Evolutionary conservation across 73 alveolate genomes (phyloP).

Genomic region (Tetrahymena elliotti): DNA sequence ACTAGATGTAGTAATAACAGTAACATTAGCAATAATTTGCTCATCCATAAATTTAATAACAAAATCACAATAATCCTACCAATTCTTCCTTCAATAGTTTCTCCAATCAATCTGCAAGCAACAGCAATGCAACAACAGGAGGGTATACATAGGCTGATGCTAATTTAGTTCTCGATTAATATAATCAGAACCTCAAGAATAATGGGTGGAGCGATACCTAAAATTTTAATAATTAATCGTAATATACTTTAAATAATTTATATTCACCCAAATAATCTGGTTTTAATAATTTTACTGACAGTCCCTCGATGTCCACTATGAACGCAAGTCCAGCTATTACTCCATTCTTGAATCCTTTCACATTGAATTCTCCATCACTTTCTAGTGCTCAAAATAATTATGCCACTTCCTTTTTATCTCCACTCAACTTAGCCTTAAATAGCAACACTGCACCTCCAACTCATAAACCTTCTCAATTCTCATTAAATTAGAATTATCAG

Average conservation of each 20-base stretch:
- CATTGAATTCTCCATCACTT: neutral
- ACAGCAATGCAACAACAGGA: neutral
- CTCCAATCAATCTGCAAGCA: neutral
- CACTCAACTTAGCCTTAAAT: neutral
- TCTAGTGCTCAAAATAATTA: neutral
- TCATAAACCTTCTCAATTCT: neutral
- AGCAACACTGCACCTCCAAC: neutral
- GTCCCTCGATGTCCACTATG: neutral
- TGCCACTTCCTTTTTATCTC: neutral
- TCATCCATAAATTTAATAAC: neutral
- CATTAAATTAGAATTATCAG: neutral
- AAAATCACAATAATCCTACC: neutral
- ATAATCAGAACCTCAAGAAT: neutral
- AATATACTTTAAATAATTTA: neutral
- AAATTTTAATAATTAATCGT: neutral
- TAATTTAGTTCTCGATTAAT: neutral
- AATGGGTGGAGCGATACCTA: slow-evolving; percentile 1
- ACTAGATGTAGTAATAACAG: neutral
- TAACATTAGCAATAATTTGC: neutral
- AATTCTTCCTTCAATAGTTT: neutral
- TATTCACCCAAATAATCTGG: neutral
- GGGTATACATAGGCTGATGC: neutral
- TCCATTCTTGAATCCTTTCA: neutral
- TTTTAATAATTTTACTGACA: neutral
- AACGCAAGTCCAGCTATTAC: neutral